phyloP scores from a whole-genome alignment of 768 basidiomycete species.

The Scleroderma bovista region DNA sequence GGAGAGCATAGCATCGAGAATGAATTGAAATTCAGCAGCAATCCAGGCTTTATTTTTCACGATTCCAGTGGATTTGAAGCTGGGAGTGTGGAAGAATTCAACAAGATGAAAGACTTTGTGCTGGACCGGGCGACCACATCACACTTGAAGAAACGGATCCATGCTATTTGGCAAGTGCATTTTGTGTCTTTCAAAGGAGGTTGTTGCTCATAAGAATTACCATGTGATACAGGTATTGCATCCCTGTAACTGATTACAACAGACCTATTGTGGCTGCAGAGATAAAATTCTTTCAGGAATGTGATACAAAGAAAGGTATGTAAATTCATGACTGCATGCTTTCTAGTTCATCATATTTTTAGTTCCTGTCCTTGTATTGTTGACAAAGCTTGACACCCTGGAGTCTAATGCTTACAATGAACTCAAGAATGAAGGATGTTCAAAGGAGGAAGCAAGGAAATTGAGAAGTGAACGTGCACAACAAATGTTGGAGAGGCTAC shows the following conservation, averaged over 20 bases:
- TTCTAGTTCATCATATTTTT: not conserved
- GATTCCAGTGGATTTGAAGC: slow-evolving; percentile 40
- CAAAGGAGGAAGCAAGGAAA: slow-evolving; percentile 4
- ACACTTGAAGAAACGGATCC: slow-evolving; percentile 24
- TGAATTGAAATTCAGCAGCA: slow-evolving; percentile 27
- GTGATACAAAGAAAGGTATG: not conserved
- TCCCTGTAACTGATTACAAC: not conserved
- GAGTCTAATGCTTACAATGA: not conserved
- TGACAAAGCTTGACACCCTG: not conserved
- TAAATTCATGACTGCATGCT: not conserved
- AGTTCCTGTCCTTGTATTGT: not conserved
- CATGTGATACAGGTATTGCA: slow-evolving; percentile 1
- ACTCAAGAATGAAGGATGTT: not conserved
- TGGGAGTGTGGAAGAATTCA: slow-evolving; percentile 26
- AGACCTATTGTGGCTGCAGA: not conserved
- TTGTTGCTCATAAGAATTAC: no score
- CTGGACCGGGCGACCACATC: slow-evolving; percentile 11
- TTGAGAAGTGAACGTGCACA: slow-evolving; percentile 12
- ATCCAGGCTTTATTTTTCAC: slow-evolving; percentile 34
- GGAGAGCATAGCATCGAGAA: slow-evolving; percentile 31
- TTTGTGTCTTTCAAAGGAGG: no score
- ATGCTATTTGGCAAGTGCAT: slow-evolving; percentile 33
- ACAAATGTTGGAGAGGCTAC: not conserved
- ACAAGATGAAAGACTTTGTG: slow-evolving; percentile 29
- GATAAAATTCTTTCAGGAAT: not conserved